Evolutionary conservation across 2,329 filamentous ascomycete species (phyloP), one percentile per base, ranked within the genome.

Genomic region (Cadophora malorum): DNA sequence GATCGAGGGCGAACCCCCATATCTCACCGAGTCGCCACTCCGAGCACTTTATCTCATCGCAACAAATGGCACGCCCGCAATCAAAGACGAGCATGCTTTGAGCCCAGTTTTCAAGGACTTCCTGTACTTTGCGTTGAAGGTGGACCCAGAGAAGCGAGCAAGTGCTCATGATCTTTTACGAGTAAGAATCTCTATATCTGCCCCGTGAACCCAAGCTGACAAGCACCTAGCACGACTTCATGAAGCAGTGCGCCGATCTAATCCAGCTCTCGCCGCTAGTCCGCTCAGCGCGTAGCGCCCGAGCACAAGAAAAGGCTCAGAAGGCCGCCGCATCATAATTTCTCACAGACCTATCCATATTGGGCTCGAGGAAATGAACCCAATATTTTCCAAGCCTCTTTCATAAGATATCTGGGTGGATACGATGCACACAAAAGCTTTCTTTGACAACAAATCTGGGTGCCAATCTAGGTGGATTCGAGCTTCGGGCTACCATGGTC

Each of bases 1-100:
- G 96, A 97, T 99, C 72, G 96, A 98, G 81, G 96, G 95, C 78
- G 96, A 98, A 79, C 96, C 96, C 14, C 96, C 96, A 28, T 99
- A 98, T 78, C 85, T 99, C 68, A 98, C 94, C 49, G 96, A 99
- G 79, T 96, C 93, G 47, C 96, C 96, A 5, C 85, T 99, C 28
- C 90, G 95, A 69, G 96, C 96, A 1, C 85, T 99, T 47, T 99
- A 96, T 85, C 82, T 99, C 74, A 99, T 99, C 79, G 96, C 96
- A 64, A 98, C 96, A 41, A 97, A 97, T 77, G 96, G 96, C 59
- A 98, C 96, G 19, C 96, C 96, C 1, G 86, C 90, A 64, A 97
- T 99, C 81, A 98, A 98, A 82, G 94, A 97, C 71, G 93, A 97
- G 79, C 88, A 94, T 66, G 90, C 91, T 59, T 80, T 98, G 62